Conservation (phyloP, 495 filamentous ascomycete species). For the Glonium stellatum region DNA sequence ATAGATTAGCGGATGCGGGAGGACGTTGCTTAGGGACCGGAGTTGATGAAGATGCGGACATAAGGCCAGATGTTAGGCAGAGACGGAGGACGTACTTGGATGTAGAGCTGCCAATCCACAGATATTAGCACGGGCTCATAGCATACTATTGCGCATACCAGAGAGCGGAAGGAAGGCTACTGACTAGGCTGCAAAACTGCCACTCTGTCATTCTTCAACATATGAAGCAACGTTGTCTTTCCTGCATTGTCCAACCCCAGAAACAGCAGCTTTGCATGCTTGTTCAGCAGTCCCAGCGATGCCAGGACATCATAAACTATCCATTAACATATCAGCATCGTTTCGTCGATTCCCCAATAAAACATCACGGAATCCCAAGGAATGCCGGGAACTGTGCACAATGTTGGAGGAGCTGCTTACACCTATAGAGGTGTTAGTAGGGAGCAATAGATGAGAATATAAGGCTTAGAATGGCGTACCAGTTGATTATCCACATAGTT, state of each 20-base stretch:
- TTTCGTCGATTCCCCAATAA: not conserved
- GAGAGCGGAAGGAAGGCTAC: not conserved
- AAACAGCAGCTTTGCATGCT: conserved; percentile 48
- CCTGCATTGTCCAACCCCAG: conserved; percentile 11
- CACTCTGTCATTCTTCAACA: conserved; percentile 76
- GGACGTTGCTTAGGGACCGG: not conserved
- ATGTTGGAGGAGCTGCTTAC: conserved; percentile 12
- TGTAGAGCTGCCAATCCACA: conserved; percentile 19
- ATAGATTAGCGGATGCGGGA: conserved; percentile 4
- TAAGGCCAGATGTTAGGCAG: not conserved
- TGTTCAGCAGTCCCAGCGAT: conserved; percentile 86
- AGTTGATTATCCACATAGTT: conserved; percentile 90
- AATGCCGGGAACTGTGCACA: not conserved
- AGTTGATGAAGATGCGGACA: not conserved
- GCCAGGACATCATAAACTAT: conserved; percentile 90
- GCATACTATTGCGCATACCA: conserved; percentile 24
- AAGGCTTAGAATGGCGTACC: conserved; percentile 54
- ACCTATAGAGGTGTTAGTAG: conserved; percentile 11
- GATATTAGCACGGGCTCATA: not conserved
- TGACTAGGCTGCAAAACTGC: conserved; percentile 76
- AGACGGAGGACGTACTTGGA: conserved; percentile 13
- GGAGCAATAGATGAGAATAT: conserved; percentile 18
- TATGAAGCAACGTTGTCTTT: conserved; percentile 10
- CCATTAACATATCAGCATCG: conserved; percentile 15
- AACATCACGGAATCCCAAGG: not conserved